phyloP scores from a whole-genome alignment of 1,139 yeast genomes.

The Suhomyces taliae region DNA sequence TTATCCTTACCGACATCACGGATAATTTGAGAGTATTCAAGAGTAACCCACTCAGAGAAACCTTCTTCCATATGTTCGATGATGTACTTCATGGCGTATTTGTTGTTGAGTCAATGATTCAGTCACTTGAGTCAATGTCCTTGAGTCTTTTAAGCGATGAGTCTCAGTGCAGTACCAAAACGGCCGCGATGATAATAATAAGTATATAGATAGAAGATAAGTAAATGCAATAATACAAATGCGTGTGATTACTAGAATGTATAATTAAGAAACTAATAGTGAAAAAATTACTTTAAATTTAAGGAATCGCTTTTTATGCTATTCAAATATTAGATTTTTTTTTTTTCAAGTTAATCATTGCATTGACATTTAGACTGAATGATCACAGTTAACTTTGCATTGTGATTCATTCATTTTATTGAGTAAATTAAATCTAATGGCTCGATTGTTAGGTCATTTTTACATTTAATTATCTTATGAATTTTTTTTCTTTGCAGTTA shows the following conservation, averaged over 20 bases:
- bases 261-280: too few relatives aligned
- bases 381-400: too few relatives aligned
- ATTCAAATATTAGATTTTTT: neutral
- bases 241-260: too few relatives aligned
- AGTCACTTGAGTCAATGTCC: neutral
- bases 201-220: neutral
- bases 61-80: slow-evolving; percentile 98
- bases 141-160: neutral
- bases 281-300: too few relatives aligned
- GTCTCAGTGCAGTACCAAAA: neutral
- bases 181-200: neutral
- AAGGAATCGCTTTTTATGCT: too few relatives aligned
- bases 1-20: slow-evolving; percentile 79
- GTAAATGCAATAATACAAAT: neutral
- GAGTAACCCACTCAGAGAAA: slow-evolving; percentile 91
- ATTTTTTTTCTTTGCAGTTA: neutral
- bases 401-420: too few relatives aligned
- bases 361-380: neutral
- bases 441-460: too few relatives aligned
- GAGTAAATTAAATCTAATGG: too few relatives aligned
- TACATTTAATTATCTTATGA: neutral
- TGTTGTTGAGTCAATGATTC: neutral
- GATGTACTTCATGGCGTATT: slow-evolving; percentile 68
- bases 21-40: slow-evolving; percentile 83
- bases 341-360: neutral